Evolutionary conservation across 495 filamentous ascomycete species (phyloP).

Genomic region (Umbilicaria muhlenbergii): DNA sequence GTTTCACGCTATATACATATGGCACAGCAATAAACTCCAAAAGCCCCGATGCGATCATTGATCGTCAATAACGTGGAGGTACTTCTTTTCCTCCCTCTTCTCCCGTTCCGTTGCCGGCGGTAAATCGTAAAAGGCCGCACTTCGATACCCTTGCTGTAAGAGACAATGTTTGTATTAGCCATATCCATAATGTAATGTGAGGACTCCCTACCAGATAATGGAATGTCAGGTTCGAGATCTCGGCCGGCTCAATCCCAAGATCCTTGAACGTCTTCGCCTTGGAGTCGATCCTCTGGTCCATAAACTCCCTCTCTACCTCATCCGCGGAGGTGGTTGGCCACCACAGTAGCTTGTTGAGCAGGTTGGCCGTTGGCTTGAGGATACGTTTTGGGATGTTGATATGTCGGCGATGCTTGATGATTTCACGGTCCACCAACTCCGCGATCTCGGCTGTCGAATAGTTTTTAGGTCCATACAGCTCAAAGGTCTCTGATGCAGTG

Average conservation of each 20-base stretch:
- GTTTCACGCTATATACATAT: background rate
- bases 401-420: slow-evolving; percentile 74
- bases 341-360: slow-evolving; percentile 71
- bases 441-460: slow-evolving; percentile 82
- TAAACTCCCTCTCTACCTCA: slow-evolving; percentile 82
- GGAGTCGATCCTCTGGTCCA: slow-evolving; percentile 83
- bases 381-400: slow-evolving; percentile 79
- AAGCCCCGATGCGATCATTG: slow-evolving; percentile 33
- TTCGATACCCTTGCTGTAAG: slow-evolving; percentile 66
- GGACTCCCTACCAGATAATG: slow-evolving; percentile 71
- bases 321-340: slow-evolving; percentile 76
- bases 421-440: slow-evolving; percentile 78
- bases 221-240: slow-evolving; percentile 69
- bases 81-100: slow-evolving; percentile 89
- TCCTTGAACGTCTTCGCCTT: slow-evolving; percentile 92
- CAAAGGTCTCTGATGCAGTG: slow-evolving; percentile 79
- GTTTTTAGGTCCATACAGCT: slow-evolving; percentile 87
- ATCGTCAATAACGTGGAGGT: slow-evolving; percentile 83
- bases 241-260: slow-evolving; percentile 71
- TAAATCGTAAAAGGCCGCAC: slow-evolving; percentile 71
- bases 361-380: slow-evolving; percentile 51
- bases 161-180: slow-evolving; percentile 16
- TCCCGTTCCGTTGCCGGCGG: slow-evolving; percentile 90
- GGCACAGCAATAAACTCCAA: background rate
- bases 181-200: background rate